A percentile compares a stretch with the other conserved stretches of the same genome.
Evolutionary conservation across 192 early-diverging fungal genomes (phyloP).

Genomic region (Entomortierella lignicola): DNA sequence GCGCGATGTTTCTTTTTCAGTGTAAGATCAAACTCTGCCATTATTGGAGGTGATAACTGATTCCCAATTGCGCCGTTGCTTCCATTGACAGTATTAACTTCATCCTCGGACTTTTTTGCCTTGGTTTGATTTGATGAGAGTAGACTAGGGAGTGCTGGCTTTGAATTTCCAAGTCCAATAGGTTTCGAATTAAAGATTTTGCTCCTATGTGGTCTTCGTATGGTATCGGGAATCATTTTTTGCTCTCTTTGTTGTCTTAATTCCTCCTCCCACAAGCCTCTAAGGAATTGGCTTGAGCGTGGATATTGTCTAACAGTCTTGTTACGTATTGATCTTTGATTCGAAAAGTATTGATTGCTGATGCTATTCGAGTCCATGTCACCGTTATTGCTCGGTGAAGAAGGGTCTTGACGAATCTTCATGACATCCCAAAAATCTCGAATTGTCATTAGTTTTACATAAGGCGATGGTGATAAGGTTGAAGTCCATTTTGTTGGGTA

Average conservation of each 20-base stretch:
- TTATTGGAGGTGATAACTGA: not conserved
- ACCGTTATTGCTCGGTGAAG: not conserved
- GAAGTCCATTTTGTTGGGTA: slow-evolving; percentile 47
- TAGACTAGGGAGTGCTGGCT: slow-evolving; percentile 2
- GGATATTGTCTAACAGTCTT: slow-evolving; percentile 20
- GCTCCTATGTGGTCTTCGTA: slow-evolving; percentile 28
- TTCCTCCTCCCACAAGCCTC: slow-evolving; percentile 48
- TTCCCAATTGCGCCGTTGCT: not conserved
- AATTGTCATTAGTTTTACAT: slow-evolving; percentile 35
- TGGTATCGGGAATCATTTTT: slow-evolving; percentile 50
- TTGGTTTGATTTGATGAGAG: not conserved
- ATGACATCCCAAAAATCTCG: slow-evolving; percentile 50
- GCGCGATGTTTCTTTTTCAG: slow-evolving; percentile 44
- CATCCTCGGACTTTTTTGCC: not conserved
- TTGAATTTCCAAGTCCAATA: slow-evolving; percentile 4
- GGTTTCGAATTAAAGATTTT: slow-evolving; percentile 40
- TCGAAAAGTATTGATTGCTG: not conserved
- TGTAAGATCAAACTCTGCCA: slow-evolving; percentile 14
- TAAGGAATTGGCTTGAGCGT: slow-evolving; percentile 21
- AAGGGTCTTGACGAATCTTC: slow-evolving; percentile 14
- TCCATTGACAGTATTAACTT: not conserved
- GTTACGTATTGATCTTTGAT: not conserved
- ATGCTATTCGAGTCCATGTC: not conserved
- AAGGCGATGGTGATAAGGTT: slow-evolving; percentile 28
- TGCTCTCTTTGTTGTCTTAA: slow-evolving; percentile 12